Percentiles rank a stretch among this genome's conserved stretches.
phyloP scores from a whole-genome alignment of 2,329 filamentous ascomycete genomes.

The Cladophialophora carrionii region DNA sequence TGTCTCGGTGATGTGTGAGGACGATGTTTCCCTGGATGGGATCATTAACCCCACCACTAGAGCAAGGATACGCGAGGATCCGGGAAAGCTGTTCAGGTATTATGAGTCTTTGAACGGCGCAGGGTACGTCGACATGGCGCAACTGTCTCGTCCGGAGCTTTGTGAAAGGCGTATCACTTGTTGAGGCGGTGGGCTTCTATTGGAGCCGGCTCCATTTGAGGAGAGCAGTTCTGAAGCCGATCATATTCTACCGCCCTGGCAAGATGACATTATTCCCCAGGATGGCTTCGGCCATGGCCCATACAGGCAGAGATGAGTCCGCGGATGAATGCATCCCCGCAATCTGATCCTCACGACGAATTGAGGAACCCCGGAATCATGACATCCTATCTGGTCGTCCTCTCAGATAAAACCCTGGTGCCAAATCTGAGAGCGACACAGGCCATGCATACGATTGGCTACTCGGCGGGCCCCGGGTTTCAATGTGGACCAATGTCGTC shows the following conservation, averaged over 20 bases:
- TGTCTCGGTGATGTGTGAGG: constrained; percentile 27
- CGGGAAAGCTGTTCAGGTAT: constrained; percentile 30
- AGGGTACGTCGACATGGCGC: not conserved
- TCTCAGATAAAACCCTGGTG: not conserved
- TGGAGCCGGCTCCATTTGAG: not conserved
- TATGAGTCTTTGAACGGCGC: constrained; percentile 17
- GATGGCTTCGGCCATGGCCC: not conserved
- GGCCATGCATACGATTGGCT: not conserved
- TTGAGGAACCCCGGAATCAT: not conserved
- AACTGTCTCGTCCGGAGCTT: constrained; percentile 7
- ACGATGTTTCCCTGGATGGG: constrained; percentile 25
- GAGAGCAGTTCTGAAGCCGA: not conserved
- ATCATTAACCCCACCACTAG: constrained; percentile 25
- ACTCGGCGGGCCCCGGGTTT: not conserved
- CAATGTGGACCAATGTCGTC: not conserved
- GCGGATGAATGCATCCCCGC: not conserved
- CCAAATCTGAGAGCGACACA: too few relatives aligned
- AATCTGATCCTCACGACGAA: not conserved
- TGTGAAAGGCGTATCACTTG: constrained; percentile 13
- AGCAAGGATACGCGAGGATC: constrained; percentile 24
- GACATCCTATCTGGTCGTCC: not conserved
- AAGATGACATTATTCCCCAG: not conserved
- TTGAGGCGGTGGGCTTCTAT: not conserved
- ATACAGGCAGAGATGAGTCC: not conserved
- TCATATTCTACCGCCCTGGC: not conserved